Percentiles rank a stretch among this genome's conserved stretches.
Evolutionary conservation across 1,139 yeast genomes (phyloP).

Genomic region (Williopsis jadinii): DNA sequence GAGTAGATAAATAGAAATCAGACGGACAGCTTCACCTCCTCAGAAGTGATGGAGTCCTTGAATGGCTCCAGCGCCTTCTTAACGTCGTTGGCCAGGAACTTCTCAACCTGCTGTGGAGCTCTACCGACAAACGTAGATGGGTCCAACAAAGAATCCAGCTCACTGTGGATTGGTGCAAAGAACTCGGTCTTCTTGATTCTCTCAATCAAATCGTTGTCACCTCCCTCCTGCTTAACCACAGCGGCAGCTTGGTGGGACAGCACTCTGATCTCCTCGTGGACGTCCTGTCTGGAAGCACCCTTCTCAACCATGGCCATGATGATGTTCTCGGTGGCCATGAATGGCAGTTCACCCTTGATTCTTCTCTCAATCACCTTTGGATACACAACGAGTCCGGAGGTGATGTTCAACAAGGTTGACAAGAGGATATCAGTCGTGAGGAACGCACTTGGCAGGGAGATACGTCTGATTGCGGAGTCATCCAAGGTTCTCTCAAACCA

Average conservation of each 20-base stretch:
- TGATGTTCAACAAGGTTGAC: constrained; percentile 83
- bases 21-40: constrained; percentile 57
- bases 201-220: constrained; percentile 94
- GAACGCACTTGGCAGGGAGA: constrained; percentile 93
- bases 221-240: constrained; percentile 97
- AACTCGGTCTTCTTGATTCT: constrained; percentile 73
- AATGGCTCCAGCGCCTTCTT: constrained; percentile 74
- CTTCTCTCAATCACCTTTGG: constrained; percentile 98
- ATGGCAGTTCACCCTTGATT: constrained; percentile 89
- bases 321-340: constrained; percentile 99
- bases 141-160: constrained; percentile 73
- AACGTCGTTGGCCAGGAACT: constrained; percentile 81
- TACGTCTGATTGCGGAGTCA: constrained; percentile 97
- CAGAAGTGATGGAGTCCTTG: constrained; percentile 50
- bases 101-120: constrained; percentile 97
- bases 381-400: constrained; percentile 93
- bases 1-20: constrained; percentile 15
- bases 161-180: constrained; percentile 84
- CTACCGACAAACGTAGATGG: constrained; percentile 97
- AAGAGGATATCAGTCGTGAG: constrained; percentile 91
- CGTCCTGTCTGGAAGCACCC: constrained; percentile 97
- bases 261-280: constrained; percentile 96
- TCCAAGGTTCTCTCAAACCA: constrained; percentile 99
- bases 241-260: constrained; percentile 96
- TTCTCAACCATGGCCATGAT: constrained; percentile 99